A percentile compares a stretch with the other conserved stretches of the same genome.
Evolutionary conservation across 306 rosid species (phyloP).

Genomic region (Quercus robur): DNA sequence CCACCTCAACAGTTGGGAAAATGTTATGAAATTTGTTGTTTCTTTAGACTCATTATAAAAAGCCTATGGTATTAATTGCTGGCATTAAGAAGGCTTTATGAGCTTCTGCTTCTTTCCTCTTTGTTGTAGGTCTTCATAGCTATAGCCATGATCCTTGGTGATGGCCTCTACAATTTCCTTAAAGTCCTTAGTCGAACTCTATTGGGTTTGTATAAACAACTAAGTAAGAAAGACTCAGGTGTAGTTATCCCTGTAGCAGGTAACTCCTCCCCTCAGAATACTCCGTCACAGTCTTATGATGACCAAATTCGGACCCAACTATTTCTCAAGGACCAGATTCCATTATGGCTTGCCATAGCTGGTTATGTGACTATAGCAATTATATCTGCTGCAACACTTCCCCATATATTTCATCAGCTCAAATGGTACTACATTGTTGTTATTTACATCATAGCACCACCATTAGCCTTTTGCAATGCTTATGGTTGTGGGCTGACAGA

Average conservation of each 20-base stretch:
- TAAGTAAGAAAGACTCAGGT: neutral
- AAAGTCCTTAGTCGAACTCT: slow-evolving; percentile 40
- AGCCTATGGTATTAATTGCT: neutral
- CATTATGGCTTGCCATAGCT: slow-evolving; percentile 27
- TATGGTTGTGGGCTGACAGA: slow-evolving; percentile 52
- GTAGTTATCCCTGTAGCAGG: neutral
- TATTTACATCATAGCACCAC: slow-evolving; percentile 43
- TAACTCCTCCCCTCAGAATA: neutral
- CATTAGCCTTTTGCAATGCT: slow-evolving; percentile 51
- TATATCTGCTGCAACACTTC: slow-evolving; percentile 21
- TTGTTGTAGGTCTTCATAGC: slow-evolving; percentile 41
- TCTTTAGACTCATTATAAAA: neutral
- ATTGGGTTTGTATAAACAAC: slow-evolving; percentile 26
- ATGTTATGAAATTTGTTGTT: too few species aligned
- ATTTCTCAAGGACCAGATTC: slow-evolving; percentile 48
- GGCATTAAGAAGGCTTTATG: neutral
- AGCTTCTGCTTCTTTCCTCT: neutral
- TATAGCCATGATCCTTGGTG: slow-evolving; percentile 57
- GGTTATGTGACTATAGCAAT: slow-evolving; percentile 28
- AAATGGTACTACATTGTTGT: slow-evolving; percentile 40
- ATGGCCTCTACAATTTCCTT: slow-evolving; percentile 45
- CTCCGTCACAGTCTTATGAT: slow-evolving; percentile 27
- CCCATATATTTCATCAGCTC: slow-evolving; percentile 41
- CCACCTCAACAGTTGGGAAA: too few species aligned
- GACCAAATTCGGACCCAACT: slow-evolving; percentile 37